Base-by-base conservation (phyloP, 2,329 filamentous ascomycete genomes). In the Pyrenophora teres region DNA sequence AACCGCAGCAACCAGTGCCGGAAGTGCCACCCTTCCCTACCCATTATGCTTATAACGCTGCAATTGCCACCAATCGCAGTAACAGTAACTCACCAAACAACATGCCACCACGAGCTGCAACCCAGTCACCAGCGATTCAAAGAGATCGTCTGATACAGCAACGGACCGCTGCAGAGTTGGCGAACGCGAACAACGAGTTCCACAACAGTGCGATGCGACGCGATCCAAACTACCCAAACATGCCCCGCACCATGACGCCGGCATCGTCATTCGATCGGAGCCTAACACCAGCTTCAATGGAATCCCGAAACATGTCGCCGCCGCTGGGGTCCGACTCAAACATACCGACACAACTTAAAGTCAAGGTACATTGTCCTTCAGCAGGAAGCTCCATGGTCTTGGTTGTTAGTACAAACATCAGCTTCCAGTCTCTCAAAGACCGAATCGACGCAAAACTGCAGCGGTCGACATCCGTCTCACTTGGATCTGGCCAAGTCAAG, bases 381-480 rank as follows among this genome's bases (percentile, higher is more conserved):
- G 90, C 94, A 39, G 88, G 89, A 40, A 94, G 92, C 69, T 95
- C 95, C 63, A 88, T 97, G 52, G 97, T 93, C 0, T 82, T 99
- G n/a, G 93, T 99, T 9, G 95, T 96, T 36, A 89, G 91, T 27
- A 95, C 91, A 75, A 96, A 95, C 71, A 97, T 97, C 65, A 88
- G 90, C 35, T 97, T 95, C 75, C 90, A 94, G 61, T 94, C 90
- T 19, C 81, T 99, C 48, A 92, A 94, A 59, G 94, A 97, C 70
- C 89, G 94, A 9, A 97, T 99, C 64, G 94, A 99, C 69, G 91
- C 92, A 23, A 99, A 99, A 74, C 83, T 99, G 51, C 89, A 89
- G 53, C 86, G 90, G 48, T 92, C 92, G 64, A 96, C 91, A 16
- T 87, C 83, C 63, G 89, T 90, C 69, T 92, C 89, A 46, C 92